Evolutionary conservation across 257 asterid species (phyloP).

Genomic region (Handroanthus guayacan): DNA sequence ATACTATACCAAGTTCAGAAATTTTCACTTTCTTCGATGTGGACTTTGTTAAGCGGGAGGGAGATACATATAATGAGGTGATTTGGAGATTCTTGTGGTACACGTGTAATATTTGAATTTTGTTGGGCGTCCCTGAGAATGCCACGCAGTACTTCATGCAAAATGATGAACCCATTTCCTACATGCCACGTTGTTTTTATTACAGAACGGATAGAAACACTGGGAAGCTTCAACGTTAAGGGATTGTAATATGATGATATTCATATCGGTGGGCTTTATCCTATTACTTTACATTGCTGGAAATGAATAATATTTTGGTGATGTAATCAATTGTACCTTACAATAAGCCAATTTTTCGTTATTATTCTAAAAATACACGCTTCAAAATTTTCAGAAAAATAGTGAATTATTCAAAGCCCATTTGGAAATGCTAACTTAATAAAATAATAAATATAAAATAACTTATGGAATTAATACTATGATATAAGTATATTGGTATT

Average conservation of each 20-base stretch:
- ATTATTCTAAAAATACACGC: too few species aligned
- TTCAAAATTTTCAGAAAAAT: too few species aligned
- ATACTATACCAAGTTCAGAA: background rate
- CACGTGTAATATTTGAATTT: slow-evolving; percentile 8
- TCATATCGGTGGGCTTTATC: slow-evolving; percentile 16
- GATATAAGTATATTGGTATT: too few species aligned
- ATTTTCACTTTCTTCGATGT: background rate
- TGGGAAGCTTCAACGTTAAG: background rate
- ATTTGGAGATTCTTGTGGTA: background rate
- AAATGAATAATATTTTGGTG: too few species aligned
- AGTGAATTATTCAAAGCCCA: too few species aligned
- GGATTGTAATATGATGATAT: too few species aligned
- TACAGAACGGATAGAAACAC: background rate
- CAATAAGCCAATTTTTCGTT: too few species aligned
- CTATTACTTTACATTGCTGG: background rate
- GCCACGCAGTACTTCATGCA: slow-evolving; percentile 44
- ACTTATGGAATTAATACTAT: too few species aligned
- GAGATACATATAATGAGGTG: slow-evolving; percentile 6
- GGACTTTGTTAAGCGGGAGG: background rate
- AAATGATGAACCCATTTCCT: background rate
- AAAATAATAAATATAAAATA: too few species aligned
- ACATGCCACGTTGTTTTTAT: slow-evolving; percentile 2
- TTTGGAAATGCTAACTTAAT: too few species aligned
- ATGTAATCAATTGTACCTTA: too few species aligned
- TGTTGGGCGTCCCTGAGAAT: background rate